Evolutionary conservation across 371 early-diverging fungal genomes (phyloP), one percentile per base, ranked within the genome.

Genomic region (Globomyces sp.): DNA sequence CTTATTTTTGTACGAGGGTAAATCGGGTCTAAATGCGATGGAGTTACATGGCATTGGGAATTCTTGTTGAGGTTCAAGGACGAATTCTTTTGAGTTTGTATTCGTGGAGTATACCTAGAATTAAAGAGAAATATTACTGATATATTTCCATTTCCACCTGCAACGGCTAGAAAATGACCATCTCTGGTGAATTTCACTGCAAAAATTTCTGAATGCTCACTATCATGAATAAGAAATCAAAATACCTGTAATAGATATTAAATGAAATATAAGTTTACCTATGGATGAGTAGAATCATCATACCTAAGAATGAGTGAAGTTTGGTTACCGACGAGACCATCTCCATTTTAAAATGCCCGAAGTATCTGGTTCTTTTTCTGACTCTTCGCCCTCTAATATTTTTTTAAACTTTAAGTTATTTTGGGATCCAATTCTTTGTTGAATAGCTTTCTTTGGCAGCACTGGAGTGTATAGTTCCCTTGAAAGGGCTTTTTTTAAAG

Each of bases 161-260:
- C 75, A 1, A 58, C 71, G 3, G 71, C 76, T n/a, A 81, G 36
- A 51, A 68, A 78, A 45, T 71, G 71, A 10, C 74, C 76, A 60
- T 75, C 73, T 1, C 66, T 69, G 3, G 81, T 79, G 65, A 79
- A 81, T 53, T 77, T 78, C 13, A 73, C 64, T 3, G 68, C 53
- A 67, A 65, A 79, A 1, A 81, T 66, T 55, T 81, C 81, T 1
- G 75, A 68, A 3, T 55, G 48, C 46, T 74, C 71, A 60, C 74
- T 80, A 34, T 49, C 42, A 24, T 24, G 24, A 24, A 24, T 24
- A 24, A 34, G 49, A n/a, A 11, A 49, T n/a, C n/a, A 11, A 1
- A 49, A 49, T 41, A 24, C 24, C 24, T 24, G 24, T 24, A 24
- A 24, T 24, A 24, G 24, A 24, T 24, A 24, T 24, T 24, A 24